A percentile compares a stretch with the other conserved stretches of the same genome.
phyloP scores from a whole-genome alignment of 2,329 filamentous ascomycete genomes.

The Graphiopsis chlorocephala region DNA sequence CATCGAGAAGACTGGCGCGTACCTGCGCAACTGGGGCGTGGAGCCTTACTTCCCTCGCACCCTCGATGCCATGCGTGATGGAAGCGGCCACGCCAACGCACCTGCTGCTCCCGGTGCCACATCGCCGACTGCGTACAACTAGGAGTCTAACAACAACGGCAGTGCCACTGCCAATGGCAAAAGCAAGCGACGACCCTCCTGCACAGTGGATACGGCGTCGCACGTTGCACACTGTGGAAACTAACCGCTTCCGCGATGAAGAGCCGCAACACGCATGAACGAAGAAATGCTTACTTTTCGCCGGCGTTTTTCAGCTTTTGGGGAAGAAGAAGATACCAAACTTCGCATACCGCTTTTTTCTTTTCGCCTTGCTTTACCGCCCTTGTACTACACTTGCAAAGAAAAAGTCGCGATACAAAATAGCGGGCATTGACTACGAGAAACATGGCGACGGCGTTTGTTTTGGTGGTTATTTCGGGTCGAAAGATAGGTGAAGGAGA shows the following conservation, averaged over 20 bases:
- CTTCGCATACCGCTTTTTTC: background rate
- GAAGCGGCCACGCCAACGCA: constrained; percentile 21
- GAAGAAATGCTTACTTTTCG: background rate
- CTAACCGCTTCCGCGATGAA: background rate
- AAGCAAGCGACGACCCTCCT: background rate
- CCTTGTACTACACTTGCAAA: background rate
- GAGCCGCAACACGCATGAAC: background rate
- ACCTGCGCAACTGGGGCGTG: constrained; percentile 51
- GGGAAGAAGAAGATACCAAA: background rate
- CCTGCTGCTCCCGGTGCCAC: constrained; percentile 5
- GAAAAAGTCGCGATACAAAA: background rate
- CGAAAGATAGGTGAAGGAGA: background rate
- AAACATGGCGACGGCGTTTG: constrained; percentile 9
- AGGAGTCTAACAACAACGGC: background rate
- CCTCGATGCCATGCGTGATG: constrained; percentile 48
- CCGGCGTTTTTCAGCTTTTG: background rate
- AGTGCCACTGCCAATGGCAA: background rate
- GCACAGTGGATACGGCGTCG: background rate
- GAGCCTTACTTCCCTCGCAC: constrained; percentile 54
- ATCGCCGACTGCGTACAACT: constrained; percentile 7
- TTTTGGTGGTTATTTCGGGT: background rate
- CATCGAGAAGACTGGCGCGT: constrained; percentile 55
- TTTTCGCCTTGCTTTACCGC: background rate
- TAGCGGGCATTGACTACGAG: background rate
- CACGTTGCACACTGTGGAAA: background rate